Conservation (phyloP, 768 basidiomycete species). For the Suillus subaureus region DNA sequence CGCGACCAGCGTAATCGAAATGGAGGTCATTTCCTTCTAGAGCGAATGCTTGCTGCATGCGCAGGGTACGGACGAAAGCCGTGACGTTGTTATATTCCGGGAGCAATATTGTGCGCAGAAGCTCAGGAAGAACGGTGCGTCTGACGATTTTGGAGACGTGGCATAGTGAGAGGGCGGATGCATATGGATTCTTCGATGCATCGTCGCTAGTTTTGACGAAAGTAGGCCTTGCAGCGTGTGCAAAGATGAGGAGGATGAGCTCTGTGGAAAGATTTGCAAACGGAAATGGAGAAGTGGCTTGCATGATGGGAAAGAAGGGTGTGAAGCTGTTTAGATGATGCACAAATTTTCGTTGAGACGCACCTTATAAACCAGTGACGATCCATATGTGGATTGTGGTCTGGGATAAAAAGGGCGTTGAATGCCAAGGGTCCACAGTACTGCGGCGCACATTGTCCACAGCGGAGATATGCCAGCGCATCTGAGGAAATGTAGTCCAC, state of each 20-base stretch:
- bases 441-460: neutral
- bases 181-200: slow-evolving; percentile 12
- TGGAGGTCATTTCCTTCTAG: slow-evolving; percentile 25
- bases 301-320: neutral
- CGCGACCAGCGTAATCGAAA: slow-evolving; percentile 33
- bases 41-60: slow-evolving; percentile 24
- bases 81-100: neutral
- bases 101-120: slow-evolving; percentile 43
- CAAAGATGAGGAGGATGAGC: slow-evolving; percentile 38
- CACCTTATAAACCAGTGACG: slow-evolving; percentile 2
- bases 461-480: neutral
- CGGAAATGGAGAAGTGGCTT: slow-evolving; percentile 10
- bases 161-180: slow-evolving; percentile 34
- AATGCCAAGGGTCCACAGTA: neutral
- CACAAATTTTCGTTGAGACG: neutral
- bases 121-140: slow-evolving; percentile 37
- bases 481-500: neutral
- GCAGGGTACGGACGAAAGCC: slow-evolving; percentile 35
- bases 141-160: slow-evolving; percentile 38
- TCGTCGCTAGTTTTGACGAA: slow-evolving; percentile 10
- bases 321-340: neutral
- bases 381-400: neutral
- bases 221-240: slow-evolving; percentile 33
- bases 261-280: slow-evolving; percentile 37
- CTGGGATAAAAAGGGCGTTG: neutral